phyloP scores from a whole-genome alignment of 1,139 yeast species.

The Saccharomyces pastorianus region DNA sequence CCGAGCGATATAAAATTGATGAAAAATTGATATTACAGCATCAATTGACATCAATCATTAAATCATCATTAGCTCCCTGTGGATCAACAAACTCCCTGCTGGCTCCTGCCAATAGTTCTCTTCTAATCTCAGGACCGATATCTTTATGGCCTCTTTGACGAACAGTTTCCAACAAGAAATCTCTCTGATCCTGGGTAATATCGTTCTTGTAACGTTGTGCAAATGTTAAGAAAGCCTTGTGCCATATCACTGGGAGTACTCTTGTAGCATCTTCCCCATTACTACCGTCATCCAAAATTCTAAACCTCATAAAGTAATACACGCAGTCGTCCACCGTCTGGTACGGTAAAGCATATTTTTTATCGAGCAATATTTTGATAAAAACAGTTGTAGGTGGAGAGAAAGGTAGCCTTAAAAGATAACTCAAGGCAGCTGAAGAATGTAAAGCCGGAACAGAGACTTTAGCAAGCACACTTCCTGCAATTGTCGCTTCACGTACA shows the following conservation, averaged over 20 bases:
- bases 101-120: slow-evolving; percentile 82
- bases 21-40: background rate
- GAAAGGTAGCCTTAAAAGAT: slow-evolving; percentile 75
- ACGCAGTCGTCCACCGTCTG: slow-evolving; percentile 93
- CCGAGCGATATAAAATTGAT: background rate
- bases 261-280: slow-evolving; percentile 45
- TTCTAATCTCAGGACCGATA: slow-evolving; percentile 89
- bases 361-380: slow-evolving; percentile 80
- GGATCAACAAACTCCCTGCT: slow-evolving; percentile 36
- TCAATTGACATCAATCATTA: slow-evolving; percentile 28
- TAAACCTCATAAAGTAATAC: slow-evolving; percentile 88
- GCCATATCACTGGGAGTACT: slow-evolving; percentile 87
- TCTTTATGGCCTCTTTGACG: slow-evolving; percentile 84
- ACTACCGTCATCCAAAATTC: slow-evolving; percentile 43
- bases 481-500: slow-evolving; percentile 89
- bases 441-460: slow-evolving; percentile 91
- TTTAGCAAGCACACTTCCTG: slow-evolving; percentile 82
- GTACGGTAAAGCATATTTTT: slow-evolving; percentile 93
- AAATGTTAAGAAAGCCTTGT: slow-evolving; percentile 85
- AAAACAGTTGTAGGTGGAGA: slow-evolving; percentile 85
- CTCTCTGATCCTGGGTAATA: slow-evolving; percentile 95
- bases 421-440: slow-evolving; percentile 89
- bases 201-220: slow-evolving; percentile 95
- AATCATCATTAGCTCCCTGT: slow-evolving; percentile 20
- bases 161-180: slow-evolving; percentile 80